Evolutionary conservation across 169 alveolate species (phyloP).

Genomic region (Eimeria praecox): DNA sequence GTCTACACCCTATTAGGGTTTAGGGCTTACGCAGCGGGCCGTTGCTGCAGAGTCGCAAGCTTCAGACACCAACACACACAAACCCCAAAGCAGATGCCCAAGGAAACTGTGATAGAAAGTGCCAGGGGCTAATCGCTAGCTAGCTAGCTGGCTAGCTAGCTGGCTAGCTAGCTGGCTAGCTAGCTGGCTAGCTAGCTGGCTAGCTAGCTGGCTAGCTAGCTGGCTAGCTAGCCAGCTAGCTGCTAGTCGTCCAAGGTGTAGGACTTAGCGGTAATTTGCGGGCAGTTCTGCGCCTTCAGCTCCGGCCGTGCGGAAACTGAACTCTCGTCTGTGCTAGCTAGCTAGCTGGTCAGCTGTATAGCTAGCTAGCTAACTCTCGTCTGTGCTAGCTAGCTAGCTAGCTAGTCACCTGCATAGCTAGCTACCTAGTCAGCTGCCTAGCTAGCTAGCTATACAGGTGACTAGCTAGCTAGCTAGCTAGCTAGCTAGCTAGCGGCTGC

Average conservation of each 20-base stretch:
- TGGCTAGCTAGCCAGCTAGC: too few relatives aligned
- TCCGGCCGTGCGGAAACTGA: not conserved
- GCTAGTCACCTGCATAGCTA: not conserved
- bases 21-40: not conserved
- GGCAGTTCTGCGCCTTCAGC: too few relatives aligned
- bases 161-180: too few relatives aligned
- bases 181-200: too few relatives aligned
- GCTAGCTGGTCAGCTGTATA: not conserved
- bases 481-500: not conserved
- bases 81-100: too few relatives aligned
- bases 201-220: too few relatives aligned
- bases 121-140: too few relatives aligned
- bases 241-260: too few relatives aligned
- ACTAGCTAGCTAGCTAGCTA: constrained; percentile 20
- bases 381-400: constrained; percentile 16
- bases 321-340: not conserved
- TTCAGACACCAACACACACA: too few relatives aligned
- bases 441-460: not conserved
- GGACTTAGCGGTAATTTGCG: too few relatives aligned
- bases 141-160: too few relatives aligned
- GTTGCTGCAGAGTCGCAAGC: not conserved
- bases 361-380: not conserved
- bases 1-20: not conserved
- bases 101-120: too few relatives aligned
- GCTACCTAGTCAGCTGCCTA: not conserved